Evolutionary conservation across 1,284 basidiomycete species (phyloP).

Genomic region (Sanguinoderma infundibulare): DNA sequence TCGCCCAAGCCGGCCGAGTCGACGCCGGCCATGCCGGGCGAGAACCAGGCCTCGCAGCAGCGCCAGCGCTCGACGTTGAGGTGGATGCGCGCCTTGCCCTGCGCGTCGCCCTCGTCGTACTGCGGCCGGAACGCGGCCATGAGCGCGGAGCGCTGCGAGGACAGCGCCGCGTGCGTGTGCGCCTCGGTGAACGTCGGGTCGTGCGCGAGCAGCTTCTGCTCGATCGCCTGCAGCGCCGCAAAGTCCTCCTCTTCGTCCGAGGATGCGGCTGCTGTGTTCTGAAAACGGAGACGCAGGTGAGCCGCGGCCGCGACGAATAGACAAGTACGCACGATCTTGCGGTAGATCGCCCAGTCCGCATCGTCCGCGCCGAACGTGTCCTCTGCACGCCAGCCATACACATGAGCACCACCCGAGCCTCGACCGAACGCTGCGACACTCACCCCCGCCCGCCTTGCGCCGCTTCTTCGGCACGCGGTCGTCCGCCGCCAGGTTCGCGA

Average conservation of each 20-base stretch:
- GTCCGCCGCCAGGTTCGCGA: slow-evolving; percentile 89
- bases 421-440: slow-evolving; percentile 25
- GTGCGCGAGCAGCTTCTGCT: slow-evolving; percentile 81
- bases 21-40: slow-evolving; percentile 91
- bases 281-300: neutral
- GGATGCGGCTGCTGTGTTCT: slow-evolving; percentile 87
- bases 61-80: slow-evolving; percentile 94
- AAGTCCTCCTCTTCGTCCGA: slow-evolving; percentile 97
- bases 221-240: slow-evolving; percentile 72
- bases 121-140: slow-evolving; percentile 83
- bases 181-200: slow-evolving; percentile 85
- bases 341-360: slow-evolving; percentile 97
- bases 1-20: slow-evolving; percentile 96
- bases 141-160: slow-evolving; percentile 81
- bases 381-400: slow-evolving; percentile 58
- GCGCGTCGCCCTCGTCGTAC: slow-evolving; percentile 73
- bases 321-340: slow-evolving; percentile 77
- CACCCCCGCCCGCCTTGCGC: slow-evolving; percentile 78
- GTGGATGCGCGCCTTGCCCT: slow-evolving; percentile 81
- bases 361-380: slow-evolving; percentile 96
- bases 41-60: slow-evolving; percentile 93
- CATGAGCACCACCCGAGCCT: slow-evolving; percentile 2
- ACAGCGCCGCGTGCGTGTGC: slow-evolving; percentile 82
- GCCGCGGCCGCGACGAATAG: neutral
- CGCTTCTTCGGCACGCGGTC: slow-evolving; percentile 81